A percentile compares a stretch with the other conserved stretches of the same genome.
Conservation (phyloP, 495 filamentous ascomycete species). For the Clavariopsis aquatica region DNA sequence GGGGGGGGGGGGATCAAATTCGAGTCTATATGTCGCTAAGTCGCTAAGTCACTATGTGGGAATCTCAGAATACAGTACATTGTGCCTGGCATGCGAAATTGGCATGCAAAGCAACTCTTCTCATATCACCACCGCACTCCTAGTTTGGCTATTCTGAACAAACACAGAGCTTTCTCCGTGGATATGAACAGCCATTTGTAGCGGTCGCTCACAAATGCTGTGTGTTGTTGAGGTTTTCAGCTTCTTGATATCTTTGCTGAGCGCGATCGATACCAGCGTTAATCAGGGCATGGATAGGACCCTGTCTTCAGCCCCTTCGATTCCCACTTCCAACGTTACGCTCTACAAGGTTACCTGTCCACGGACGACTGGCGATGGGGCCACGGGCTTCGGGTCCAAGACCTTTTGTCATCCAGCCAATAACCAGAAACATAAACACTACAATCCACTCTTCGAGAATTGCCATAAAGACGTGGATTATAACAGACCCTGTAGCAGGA, state of each 20-base stretch:
- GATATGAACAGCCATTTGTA: too few species aligned
- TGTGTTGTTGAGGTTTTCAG: neutral
- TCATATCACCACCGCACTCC: too few species aligned
- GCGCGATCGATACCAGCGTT: neutral
- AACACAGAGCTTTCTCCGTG: too few species aligned
- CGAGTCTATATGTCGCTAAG: too few species aligned
- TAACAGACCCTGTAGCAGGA: neutral
- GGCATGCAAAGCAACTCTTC: too few species aligned
- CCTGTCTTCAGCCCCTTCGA: neutral
- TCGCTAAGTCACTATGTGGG: too few species aligned
- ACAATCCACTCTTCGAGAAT: neutral
- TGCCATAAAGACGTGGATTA: neutral
- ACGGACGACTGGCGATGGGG: neutral
- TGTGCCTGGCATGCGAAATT: too few species aligned
- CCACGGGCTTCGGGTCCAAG: neutral
- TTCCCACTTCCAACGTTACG: neutral
- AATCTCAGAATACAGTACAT: too few species aligned
- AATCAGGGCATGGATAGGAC: neutral
- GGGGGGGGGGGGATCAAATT: too few species aligned
- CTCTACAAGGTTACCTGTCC: neutral
- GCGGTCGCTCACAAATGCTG: too few species aligned
- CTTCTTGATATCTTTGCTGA: neutral
- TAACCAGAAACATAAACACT: neutral
- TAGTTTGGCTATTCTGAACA: too few species aligned
- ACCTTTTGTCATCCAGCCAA: neutral